Percentiles rank a stretch among this genome's conserved stretches.
Conservation (phyloP, 1,284 basidiomycete species). For the Ceratobasidium sp. region DNA sequence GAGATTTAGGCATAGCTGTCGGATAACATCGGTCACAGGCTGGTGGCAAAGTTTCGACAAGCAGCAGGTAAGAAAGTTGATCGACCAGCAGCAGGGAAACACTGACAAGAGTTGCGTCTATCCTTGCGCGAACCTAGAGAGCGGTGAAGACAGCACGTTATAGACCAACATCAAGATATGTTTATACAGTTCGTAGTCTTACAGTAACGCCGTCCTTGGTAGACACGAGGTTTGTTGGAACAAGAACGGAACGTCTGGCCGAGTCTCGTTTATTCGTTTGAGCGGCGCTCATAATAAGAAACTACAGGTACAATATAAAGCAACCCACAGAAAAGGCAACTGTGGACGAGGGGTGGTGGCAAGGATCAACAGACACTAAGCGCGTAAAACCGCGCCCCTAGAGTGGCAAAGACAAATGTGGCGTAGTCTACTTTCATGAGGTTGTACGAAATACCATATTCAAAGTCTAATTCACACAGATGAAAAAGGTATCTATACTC, state of each 20-base stretch:
- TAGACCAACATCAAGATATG: background rate
- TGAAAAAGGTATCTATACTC: background rate
- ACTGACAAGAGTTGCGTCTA: constrained; percentile 72
- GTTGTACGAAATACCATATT: background rate
- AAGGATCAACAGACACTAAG: constrained; percentile 18
- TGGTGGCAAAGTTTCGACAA: constrained; percentile 32
- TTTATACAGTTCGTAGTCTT: constrained; percentile 19
- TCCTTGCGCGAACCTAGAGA: constrained; percentile 66
- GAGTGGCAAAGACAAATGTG: constrained; percentile 13
- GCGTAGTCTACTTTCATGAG: background rate
- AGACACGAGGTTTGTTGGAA: constrained; percentile 83
- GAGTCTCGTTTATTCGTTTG: constrained; percentile 38
- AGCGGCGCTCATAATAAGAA: constrained; percentile 50
- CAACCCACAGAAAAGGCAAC: constrained; percentile 51
- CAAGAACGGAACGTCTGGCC: constrained; percentile 57
- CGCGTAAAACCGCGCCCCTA: constrained; percentile 15
- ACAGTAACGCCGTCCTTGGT: constrained; percentile 77
- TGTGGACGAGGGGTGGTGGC: constrained; percentile 23
- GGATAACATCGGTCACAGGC: constrained; percentile 80
- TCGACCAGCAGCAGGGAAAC: background rate
- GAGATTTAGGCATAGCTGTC: constrained; percentile 81
- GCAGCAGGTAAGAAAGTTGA: constrained; percentile 6
- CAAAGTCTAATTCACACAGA: background rate
- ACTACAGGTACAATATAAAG: constrained; percentile 45
- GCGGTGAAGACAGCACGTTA: background rate